Conservation (phyloP, 352 stramenopile genomes). For the Globisporangium takayamanum region DNA sequence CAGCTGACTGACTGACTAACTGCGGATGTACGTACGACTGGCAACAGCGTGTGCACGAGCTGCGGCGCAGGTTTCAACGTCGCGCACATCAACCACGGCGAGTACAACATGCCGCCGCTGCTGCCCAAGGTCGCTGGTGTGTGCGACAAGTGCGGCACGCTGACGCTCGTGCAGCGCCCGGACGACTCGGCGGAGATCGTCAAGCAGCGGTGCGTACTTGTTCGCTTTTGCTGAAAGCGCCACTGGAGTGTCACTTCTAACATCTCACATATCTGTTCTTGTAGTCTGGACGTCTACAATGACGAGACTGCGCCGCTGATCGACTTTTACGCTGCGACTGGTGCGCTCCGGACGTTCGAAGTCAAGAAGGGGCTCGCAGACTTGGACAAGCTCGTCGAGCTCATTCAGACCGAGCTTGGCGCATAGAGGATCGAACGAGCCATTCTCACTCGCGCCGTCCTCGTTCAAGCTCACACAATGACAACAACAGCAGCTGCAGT, state of each 20-base stretch:
- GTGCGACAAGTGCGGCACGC: conserved; percentile 72
- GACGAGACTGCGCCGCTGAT: conserved; percentile 82
- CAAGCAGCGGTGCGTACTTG: conserved; percentile 37
- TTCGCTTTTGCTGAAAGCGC: conserved; percentile 1
- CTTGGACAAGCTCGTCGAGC: conserved; percentile 62
- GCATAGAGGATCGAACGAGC: neutral
- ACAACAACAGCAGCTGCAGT: neutral
- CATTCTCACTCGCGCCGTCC: neutral
- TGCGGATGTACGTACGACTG: neutral
- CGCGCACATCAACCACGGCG: conserved; percentile 76
- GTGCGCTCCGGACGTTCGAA: conserved; percentile 75
- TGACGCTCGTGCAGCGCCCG: conserved; percentile 68
- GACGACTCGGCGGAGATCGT: conserved; percentile 84
- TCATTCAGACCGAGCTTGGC: conserved; percentile 57
- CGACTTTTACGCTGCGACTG: conserved; percentile 80
- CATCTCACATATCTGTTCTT: neutral
- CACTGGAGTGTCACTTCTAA: neutral
- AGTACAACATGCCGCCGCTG: conserved; percentile 88
- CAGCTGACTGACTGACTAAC: neutral
- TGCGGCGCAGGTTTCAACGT: conserved; percentile 88
- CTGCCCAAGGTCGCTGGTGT: conserved; percentile 79
- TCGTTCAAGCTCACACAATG: too few relatives aligned
- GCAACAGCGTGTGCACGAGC: conserved; percentile 60
- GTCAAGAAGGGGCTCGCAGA: conserved; percentile 84
- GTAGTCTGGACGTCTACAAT: conserved; percentile 84